These are phyloP conservation scores for Entomortierella beljakovae DNA, from an alignment of 192 early-diverging fungal species.

Conservation along the genomic window DNA sequence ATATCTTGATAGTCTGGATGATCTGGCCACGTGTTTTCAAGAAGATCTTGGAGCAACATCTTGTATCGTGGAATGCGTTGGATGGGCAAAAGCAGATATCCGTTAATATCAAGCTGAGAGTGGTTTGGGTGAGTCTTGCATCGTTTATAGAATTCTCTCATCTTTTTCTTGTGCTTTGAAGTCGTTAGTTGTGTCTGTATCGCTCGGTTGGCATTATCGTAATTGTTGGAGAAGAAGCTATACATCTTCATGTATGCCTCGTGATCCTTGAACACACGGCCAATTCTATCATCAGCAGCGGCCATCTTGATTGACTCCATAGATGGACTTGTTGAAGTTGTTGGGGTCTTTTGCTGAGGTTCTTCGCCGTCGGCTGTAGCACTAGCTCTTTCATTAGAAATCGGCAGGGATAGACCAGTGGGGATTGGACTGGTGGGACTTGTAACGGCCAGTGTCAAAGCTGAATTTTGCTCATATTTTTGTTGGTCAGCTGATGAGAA, in stretches of 20 bases:
- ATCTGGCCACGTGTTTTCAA: slow-evolving; percentile 70
- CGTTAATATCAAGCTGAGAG: slow-evolving; percentile 84
- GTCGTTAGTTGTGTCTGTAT: slow-evolving; percentile 56
- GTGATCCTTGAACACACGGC: slow-evolving; percentile 74
- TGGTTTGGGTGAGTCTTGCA: slow-evolving; percentile 69
- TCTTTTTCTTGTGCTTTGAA: slow-evolving; percentile 53
- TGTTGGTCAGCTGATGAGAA: background rate
- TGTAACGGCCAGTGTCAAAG: slow-evolving; percentile 2
- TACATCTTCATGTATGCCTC: slow-evolving; percentile 88
- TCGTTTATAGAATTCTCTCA: slow-evolving; percentile 54
- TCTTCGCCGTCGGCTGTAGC: background rate
- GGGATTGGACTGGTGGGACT: slow-evolving; percentile 44
- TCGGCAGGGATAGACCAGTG: background rate
- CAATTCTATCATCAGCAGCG: slow-evolving; percentile 64
- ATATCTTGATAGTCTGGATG: slow-evolving; percentile 82
- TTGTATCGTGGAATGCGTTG: slow-evolving; percentile 93
- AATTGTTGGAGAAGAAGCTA: slow-evolving; percentile 86
- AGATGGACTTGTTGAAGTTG: background rate
- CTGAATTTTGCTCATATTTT: background rate
- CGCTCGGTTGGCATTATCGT: slow-evolving; percentile 74
- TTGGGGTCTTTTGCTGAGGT: background rate
- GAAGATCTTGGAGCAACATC: slow-evolving; percentile 79
- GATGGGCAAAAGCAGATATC: slow-evolving; percentile 87
- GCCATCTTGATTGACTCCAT: background rate
- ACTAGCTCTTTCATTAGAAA: background rate